These are phyloP conservation scores for Suillus hirtellus DNA, from an alignment of 768 basidiomycete species.

Conservation along the genomic window DNA sequence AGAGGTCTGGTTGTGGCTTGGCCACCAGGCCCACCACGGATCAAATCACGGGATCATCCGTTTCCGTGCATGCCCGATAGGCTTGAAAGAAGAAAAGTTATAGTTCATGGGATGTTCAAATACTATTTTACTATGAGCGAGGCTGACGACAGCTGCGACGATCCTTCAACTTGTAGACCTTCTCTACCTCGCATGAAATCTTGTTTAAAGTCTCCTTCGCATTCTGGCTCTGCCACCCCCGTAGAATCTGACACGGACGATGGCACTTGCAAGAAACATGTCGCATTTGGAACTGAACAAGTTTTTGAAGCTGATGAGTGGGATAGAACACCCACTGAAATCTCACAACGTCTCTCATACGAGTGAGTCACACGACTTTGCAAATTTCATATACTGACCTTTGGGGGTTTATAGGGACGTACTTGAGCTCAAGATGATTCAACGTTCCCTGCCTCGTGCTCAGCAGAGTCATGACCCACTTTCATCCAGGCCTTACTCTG, in stretches of 20 bases:
- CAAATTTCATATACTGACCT: not conserved
- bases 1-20: too few relatives aligned
- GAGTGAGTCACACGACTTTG: slow-evolving; percentile 48
- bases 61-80: not conserved
- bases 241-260: slow-evolving; percentile 4
- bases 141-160: slow-evolving; percentile 9
- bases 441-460: slow-evolving; percentile 60
- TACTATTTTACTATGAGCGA: not conserved
- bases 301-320: slow-evolving; percentile 72
- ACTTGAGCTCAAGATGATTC: slow-evolving; percentile 70
- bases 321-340: slow-evolving; percentile 74
- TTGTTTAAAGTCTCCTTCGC: slow-evolving; percentile 20
- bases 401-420: not conserved
- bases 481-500: slow-evolving; percentile 40
- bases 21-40: not conserved
- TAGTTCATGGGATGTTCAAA: not conserved
- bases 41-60: slow-evolving; percentile 1
- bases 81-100: not conserved
- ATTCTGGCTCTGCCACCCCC: slow-evolving; percentile 14
- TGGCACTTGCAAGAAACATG: slow-evolving; percentile 44
- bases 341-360: slow-evolving; percentile 61
- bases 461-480: slow-evolving; percentile 48
- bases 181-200: slow-evolving; percentile 18
- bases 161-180: slow-evolving; percentile 13
- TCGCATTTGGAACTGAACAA: slow-evolving; percentile 63